Evolutionary conservation across 169 alveolate species (phyloP).

Genomic region (Eimeria falciformis): DNA sequence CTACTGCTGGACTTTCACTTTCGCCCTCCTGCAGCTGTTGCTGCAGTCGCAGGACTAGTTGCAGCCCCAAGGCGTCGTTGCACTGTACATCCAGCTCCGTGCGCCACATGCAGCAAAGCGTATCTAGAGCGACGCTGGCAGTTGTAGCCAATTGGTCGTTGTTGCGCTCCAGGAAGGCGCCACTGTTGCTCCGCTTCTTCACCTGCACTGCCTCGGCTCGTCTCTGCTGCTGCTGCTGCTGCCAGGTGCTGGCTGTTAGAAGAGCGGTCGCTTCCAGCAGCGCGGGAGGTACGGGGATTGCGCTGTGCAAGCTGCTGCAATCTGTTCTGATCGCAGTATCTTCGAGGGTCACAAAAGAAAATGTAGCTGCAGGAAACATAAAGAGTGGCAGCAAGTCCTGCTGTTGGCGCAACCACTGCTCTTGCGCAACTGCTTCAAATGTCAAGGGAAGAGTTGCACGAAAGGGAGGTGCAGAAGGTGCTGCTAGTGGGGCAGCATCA

Average conservation of each 20-base stretch:
- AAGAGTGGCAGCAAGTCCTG: conserved; percentile 43
- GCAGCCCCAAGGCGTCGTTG: conserved; percentile 65
- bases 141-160: not conserved
- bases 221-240: conserved; percentile 52
- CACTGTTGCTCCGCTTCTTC: not conserved
- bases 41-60: conserved; percentile 15
- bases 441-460: not conserved
- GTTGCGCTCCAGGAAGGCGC: not conserved
- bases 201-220: not conserved
- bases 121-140: conserved; percentile 47
- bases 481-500: not conserved
- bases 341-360: not conserved
- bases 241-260: conserved; percentile 30
- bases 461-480: not conserved
- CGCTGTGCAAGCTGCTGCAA: not conserved
- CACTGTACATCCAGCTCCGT: conserved; percentile 54
- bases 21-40: conserved; percentile 28
- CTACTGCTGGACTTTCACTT: conserved; percentile 16
- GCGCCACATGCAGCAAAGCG: conserved; percentile 54
- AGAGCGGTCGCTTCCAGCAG: conserved; percentile 64
- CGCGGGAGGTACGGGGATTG: conserved; percentile 37
- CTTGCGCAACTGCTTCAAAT: conserved; percentile 11
- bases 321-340: not conserved
- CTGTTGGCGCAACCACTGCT: conserved; percentile 32
- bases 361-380: not conserved